Base-by-base conservation (phyloP, 2,329 filamentous ascomycete genomes). In the Trichoderma oligosporum region DNA sequence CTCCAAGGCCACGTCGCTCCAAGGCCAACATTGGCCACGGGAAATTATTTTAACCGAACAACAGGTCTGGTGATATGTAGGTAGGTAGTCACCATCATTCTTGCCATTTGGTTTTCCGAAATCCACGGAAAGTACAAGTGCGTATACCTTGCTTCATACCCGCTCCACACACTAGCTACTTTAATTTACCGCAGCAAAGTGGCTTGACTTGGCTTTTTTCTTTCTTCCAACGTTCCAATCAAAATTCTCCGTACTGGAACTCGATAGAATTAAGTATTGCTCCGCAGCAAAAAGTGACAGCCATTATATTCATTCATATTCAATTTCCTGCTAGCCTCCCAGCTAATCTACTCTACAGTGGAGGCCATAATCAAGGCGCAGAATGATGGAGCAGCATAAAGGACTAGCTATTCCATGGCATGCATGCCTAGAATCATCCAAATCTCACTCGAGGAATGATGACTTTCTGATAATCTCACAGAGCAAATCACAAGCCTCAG, bases 241-340 rank as follows among this genome's bases (percentile, higher is more conserved):
- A 39, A 56, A 56, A 56, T 56, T 56, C 53, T 56, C 53, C 53
- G 53, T 56, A 41, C 27, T 25, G 25, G 22, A n/a, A 29, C 18
- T 38, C 44, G 27, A 18, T 12, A n/a, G 45, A 45, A 25, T 38
- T 22, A 41, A 38, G 41, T 22, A 46, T 18, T 20, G 24, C 41
- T 18, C 52, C 41, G 31, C 52, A 31, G n/a, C 31, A 18, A 27
- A 36, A 45, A 38, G 45, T 31, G 24, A 36, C 41, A 45, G 22
- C 24, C 31, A 31, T 24, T 18, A 52, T 16, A 20, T 9, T 27
- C n/a, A 12, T n/a, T n/a, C n/a, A n/a, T n/a, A n/a, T n/a, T n/a
- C n/a, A n/a, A n/a, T n/a, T n/a, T n/a, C n/a, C n/a, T n/a, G n/a
- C n/a, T n/a, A n/a, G n/a, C n/a, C n/a, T n/a, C n/a, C n/a, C n/a